These are phyloP conservation scores for Akebia trifoliata DNA, from an alignment of 164 flowering plant genomes.

Conservation along the genomic window DNA sequence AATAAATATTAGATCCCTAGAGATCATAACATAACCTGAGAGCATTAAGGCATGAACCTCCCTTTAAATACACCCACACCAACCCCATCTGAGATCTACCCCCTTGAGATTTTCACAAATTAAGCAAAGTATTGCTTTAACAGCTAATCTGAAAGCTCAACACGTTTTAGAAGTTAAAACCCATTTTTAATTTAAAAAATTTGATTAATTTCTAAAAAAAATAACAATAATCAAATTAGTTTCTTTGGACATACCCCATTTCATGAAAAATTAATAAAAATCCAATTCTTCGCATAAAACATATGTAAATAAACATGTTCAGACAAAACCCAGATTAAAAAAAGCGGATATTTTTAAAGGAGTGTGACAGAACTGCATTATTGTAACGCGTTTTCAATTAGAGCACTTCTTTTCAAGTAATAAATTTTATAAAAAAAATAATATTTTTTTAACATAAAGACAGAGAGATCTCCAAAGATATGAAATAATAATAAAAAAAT, in stretches of 20 bases:
- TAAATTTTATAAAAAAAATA: neutral
- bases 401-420: neutral
- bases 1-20: slow-evolving; percentile 8
- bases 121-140: slow-evolving; percentile 7
- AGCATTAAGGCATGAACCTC: no score
- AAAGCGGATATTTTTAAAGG: neutral
- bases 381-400: neutral
- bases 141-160: slow-evolving; percentile 10
- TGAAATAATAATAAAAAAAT: no score
- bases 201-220: neutral
- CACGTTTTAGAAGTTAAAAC: slow-evolving; percentile 8
- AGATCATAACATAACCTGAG: neutral
- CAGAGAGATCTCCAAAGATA: no score
- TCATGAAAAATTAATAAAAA: neutral
- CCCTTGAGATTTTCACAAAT: slow-evolving; percentile 2
- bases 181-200: neutral
- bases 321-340: slow-evolving; percentile 5
- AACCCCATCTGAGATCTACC: slow-evolving; percentile 7
- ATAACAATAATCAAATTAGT: neutral
- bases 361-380: neutral
- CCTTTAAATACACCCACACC: slow-evolving; percentile 15
- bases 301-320: neutral
- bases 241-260: neutral
- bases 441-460: no score
- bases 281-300: neutral